Conservation (phyloP, 371 early-diverging fungal species). For the Rhizopus arrhizus region DNA sequence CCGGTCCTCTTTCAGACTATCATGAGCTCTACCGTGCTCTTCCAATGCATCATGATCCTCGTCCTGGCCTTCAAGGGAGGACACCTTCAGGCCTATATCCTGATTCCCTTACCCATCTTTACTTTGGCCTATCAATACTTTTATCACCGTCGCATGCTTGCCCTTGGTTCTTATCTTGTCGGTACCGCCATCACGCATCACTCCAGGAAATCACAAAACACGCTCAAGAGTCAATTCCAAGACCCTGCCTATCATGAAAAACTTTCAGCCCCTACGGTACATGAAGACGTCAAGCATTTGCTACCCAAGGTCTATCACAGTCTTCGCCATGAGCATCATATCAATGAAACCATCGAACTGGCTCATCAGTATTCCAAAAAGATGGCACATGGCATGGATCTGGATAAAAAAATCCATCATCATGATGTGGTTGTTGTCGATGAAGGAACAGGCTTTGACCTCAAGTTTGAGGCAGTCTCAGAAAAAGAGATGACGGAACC, state of each 20-base stretch:
- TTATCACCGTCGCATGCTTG: conserved; percentile 42
- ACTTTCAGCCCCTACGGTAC: conserved; percentile 52
- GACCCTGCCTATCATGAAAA: conserved; percentile 51
- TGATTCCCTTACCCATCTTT: conserved; percentile 65
- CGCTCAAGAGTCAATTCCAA: conserved; percentile 48
- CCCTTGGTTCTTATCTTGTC: conserved; percentile 33
- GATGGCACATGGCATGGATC: conserved; percentile 20
- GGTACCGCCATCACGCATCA: conserved; percentile 31
- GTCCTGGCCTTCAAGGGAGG: conserved; percentile 51
- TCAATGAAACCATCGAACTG: conserved; percentile 20
- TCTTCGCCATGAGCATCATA: conserved; percentile 2
- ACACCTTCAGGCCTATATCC: conserved; percentile 45
- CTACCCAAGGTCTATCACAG: conserved; percentile 47
- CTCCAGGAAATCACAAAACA: background rate
- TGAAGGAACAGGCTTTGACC: conserved; percentile 3
- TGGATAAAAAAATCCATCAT: conserved; percentile 13
- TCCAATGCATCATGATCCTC: conserved; percentile 70
- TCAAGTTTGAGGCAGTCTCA: conserved; percentile 17
- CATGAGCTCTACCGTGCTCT: conserved; percentile 60
- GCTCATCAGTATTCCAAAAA: conserved; percentile 12
- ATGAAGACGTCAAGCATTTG: conserved; percentile 54
- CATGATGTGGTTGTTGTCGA: conserved; percentile 2
- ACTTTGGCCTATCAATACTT: conserved; percentile 59
- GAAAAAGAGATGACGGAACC: conserved; percentile 14
- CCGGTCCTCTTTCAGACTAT: conserved; percentile 72